phyloP scores from a whole-genome alignment of 2,329 filamentous ascomycete genomes.

The Aspergillus versicolor region DNA sequence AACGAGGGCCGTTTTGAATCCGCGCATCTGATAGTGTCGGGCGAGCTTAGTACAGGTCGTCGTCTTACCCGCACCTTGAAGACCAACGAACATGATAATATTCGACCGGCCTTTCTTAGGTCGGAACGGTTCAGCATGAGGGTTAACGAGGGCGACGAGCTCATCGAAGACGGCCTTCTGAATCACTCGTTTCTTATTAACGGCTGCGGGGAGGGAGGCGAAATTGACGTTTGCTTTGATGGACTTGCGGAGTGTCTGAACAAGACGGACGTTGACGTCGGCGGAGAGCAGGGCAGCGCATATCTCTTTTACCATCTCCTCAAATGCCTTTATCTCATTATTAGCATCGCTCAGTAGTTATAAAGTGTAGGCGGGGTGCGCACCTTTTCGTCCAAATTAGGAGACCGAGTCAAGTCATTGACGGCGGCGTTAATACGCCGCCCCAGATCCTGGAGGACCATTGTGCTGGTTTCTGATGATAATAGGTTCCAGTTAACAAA shows the following conservation, averaged over 20 bases:
- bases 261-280: slow-evolving; percentile 94
- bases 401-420: slow-evolving; percentile 85
- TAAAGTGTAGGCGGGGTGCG: slow-evolving; percentile 8
- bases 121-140: slow-evolving; percentile 92
- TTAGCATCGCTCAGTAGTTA: slow-evolving; percentile 5
- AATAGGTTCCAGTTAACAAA: not conserved
- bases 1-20: slow-evolving; percentile 89
- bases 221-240: slow-evolving; percentile 92
- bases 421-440: slow-evolving; percentile 98
- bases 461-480: slow-evolving; percentile 41
- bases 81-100: slow-evolving; percentile 98
- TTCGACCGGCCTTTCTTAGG: slow-evolving; percentile 95
- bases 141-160: slow-evolving; percentile 91
- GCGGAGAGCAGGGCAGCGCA: slow-evolving; percentile 92
- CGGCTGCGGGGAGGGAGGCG: slow-evolving; percentile 82
- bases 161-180: slow-evolving; percentile 98
- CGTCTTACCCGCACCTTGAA: slow-evolving; percentile 97
- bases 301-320: slow-evolving; percentile 98
- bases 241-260: slow-evolving; percentile 85
- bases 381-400: slow-evolving; percentile 95
- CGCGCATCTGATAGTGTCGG: slow-evolving; percentile 87
- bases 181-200: slow-evolving; percentile 98
- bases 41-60: slow-evolving; percentile 98
- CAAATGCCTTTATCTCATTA: slow-evolving; percentile 68
- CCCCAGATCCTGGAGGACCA: slow-evolving; percentile 99